A percentile compares a stretch with the other conserved stretches of the same genome.
Conservation (phyloP, 2,329 filamentous ascomycete genomes). For the Chrysoporthe puriensis region DNA sequence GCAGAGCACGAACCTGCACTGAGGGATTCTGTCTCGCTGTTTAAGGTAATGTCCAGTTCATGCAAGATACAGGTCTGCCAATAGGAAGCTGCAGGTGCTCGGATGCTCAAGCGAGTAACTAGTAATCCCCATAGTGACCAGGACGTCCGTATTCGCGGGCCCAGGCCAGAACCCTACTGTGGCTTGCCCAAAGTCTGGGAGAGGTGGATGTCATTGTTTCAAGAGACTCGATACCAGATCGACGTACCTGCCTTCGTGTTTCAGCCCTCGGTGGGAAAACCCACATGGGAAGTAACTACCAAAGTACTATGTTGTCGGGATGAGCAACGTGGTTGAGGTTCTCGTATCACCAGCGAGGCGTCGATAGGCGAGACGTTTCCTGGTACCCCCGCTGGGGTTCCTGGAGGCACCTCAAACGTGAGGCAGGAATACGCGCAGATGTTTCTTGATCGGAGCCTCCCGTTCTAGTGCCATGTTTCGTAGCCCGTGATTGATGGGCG, state of each 20-base stretch:
- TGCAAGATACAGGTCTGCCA: constrained; percentile 26
- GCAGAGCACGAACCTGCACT: neutral
- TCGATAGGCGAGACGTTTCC: constrained; percentile 20
- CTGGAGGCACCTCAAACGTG: constrained; percentile 14
- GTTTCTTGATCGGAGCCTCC: constrained; percentile 17
- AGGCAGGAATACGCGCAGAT: constrained; percentile 25
- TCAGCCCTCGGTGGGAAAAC: constrained; percentile 19
- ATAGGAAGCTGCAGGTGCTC: constrained; percentile 11
- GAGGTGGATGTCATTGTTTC: constrained; percentile 29
- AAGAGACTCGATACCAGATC: constrained; percentile 25
- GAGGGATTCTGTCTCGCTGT: constrained; percentile 5
- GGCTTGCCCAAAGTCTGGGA: constrained; percentile 21
- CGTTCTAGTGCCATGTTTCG: constrained; percentile 22
- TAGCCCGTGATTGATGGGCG: constrained; percentile 19
- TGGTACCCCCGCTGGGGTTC: constrained; percentile 12
- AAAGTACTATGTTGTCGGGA: neutral
- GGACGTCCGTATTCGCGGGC: neutral
- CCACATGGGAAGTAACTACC: neutral
- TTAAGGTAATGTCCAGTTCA: constrained; percentile 11
- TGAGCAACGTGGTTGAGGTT: constrained; percentile 7
- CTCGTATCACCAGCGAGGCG: constrained; percentile 18
- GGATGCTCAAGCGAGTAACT: constrained; percentile 11
- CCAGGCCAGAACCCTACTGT: constrained; percentile 9
- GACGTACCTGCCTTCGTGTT: constrained; percentile 24
- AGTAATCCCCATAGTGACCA: constrained; percentile 1